A percentile compares a stretch with the other conserved stretches of the same genome.
These are phyloP conservation scores for Echium plantagineum DNA, from an alignment of 257 asterid genomes.

Conservation along the genomic window DNA sequence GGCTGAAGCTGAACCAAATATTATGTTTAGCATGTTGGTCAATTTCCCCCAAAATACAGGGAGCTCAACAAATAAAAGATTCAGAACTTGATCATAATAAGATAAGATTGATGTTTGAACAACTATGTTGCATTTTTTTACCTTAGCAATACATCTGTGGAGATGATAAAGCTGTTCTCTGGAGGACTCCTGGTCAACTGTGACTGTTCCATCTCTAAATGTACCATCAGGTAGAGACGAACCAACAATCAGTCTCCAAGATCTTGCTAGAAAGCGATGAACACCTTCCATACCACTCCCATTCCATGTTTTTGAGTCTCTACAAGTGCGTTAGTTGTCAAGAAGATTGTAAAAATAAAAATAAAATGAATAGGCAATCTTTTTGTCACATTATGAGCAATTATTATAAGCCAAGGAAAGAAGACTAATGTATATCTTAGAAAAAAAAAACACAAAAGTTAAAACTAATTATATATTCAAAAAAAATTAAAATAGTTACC, in stretches of 20 bases:
- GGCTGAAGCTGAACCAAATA: too few species aligned
- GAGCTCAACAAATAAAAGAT: too few species aligned
- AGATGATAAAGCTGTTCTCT: conserved; percentile 66
- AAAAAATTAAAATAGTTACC: conserved; percentile 25
- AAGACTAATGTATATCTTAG: neutral
- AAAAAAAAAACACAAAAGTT: conserved; percentile 1
- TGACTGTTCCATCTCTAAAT: conserved; percentile 51
- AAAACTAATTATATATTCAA: neutral
- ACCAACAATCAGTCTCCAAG: conserved; percentile 84
- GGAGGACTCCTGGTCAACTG: conserved; percentile 58
- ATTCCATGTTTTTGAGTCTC: conserved; percentile 98
- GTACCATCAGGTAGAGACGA: conserved; percentile 61
- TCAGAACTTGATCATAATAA: neutral
- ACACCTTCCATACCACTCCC: conserved; percentile 97
- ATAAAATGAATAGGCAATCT: neutral
- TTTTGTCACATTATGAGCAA: neutral
- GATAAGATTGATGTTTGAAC: too few species aligned
- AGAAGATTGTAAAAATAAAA: neutral
- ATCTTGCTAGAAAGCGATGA: conserved; percentile 84
- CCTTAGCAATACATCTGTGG: conserved; percentile 86
- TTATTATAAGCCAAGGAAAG: neutral
- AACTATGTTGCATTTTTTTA: too few species aligned
- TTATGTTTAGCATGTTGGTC: too few species aligned
- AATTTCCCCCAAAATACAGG: too few species aligned
- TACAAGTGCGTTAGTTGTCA: conserved; percentile 17